A percentile compares a stretch with the other conserved stretches of the same genome.
phyloP scores from a whole-genome alignment of 176 grass and related monocot genomes.

The Dactylis glomerata region DNA sequence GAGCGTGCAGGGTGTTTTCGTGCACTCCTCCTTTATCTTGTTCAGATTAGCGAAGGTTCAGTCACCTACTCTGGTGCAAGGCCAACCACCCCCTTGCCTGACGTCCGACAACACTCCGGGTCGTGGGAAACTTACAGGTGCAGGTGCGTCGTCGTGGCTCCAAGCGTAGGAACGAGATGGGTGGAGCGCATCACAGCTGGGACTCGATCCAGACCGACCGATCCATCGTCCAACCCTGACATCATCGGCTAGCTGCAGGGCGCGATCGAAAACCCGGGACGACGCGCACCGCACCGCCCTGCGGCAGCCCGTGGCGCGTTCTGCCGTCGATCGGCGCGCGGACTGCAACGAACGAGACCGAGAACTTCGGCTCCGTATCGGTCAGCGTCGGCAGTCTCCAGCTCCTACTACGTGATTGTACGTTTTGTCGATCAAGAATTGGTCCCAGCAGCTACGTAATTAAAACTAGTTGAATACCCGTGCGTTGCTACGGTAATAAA shows the following conservation, averaged over 20 bases:
- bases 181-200: background rate
- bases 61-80: background rate
- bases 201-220: background rate
- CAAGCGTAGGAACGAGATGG: background rate
- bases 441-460: too few relatives aligned
- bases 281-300: background rate
- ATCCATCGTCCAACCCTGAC: background rate
- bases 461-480: too few relatives aligned
- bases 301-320: background rate
- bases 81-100: background rate
- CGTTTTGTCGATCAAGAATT: too few relatives aligned
- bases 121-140: background rate
- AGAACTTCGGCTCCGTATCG: too few relatives aligned
- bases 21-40: background rate
- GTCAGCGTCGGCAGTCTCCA: background rate
- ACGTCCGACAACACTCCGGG: background rate
- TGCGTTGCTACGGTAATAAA: too few relatives aligned
- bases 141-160: background rate
- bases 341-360: background rate
- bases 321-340: background rate
- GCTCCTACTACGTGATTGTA: too few relatives aligned
- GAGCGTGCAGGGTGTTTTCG: background rate
- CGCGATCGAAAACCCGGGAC: background rate
- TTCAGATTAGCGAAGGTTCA: background rate
- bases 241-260: background rate